Evolutionary conservation across 805 yeast genomes (phyloP), one percentile per base, ranked within the genome.

Genomic region (Saccharomycopsis vini): DNA sequence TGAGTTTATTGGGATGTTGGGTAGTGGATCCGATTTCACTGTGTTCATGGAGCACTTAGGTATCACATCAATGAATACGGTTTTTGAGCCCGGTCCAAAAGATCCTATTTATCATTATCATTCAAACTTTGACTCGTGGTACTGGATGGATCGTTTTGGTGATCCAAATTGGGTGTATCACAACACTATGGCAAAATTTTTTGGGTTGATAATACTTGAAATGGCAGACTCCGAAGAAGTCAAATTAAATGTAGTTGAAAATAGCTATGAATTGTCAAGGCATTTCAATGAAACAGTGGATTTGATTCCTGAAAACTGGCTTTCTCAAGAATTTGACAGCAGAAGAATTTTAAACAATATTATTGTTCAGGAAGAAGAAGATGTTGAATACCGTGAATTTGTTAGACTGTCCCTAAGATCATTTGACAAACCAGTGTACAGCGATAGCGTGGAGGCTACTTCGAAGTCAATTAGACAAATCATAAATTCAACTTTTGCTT

Each of bases 71-170:
- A 61, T 73, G n/a, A 82, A 80, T 58, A 46, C 78, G 39, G 82
- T 80, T 0, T 82, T 79, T 55, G 59, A 54, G 16, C 55, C 55
- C 20, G 63, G 67, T 7, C 53, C 56, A 10, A 63, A 57, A 6
- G 81, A 77, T 40, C 68, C 87, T 0, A 75, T 80, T 5, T 81
- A 81, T 56, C 89, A 80, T 48, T 80, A 82, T 58, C 90, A 82
- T 56, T 80, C 89, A 15, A 76, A 79, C 56, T 82, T 79, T 55
- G 88, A 81, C 59, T 78, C 85, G 1, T 76, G 63, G 58, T 66
- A 75, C 50, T 82, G 90, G 90, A 79, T 81, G 80, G 66, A 68
- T 30, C 65, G 61, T 4, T 71, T 59, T 56, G 82, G 75, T 23
- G 89, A 81, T 55, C 79, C 81, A 12, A 77, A 72, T 0, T 80